Evolutionary conservation across 2,329 filamentous ascomycete species (phyloP).

Genomic region (Xylariaceae sp.): DNA sequence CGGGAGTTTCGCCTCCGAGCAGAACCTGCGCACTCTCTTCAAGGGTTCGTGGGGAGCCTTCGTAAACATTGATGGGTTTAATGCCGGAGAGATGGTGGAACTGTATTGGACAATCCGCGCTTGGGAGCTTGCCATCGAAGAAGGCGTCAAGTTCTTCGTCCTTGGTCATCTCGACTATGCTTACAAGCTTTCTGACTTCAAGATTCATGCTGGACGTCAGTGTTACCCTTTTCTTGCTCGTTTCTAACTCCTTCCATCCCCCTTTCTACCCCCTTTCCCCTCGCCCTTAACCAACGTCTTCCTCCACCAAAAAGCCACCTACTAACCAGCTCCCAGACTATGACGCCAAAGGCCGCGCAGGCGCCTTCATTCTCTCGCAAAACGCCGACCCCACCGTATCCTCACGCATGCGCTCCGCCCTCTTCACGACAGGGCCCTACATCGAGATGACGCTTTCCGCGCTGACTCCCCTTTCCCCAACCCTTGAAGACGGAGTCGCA

Average conservation of each 20-base stretch:
- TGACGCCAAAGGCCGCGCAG: constrained; percentile 44
- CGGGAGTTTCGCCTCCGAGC: constrained; percentile 48
- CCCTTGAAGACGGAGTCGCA: constrained; percentile 33
- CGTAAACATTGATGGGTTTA: constrained; percentile 55
- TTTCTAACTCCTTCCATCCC: too few species aligned
- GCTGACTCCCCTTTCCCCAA: constrained; percentile 39
- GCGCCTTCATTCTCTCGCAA: constrained; percentile 44
- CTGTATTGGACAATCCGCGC: constrained; percentile 46
- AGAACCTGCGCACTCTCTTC: constrained; percentile 42
- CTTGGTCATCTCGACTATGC: constrained; percentile 50
- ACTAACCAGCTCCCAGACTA: constrained; percentile 27
- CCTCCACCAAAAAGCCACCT: too few species aligned
- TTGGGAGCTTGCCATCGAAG: constrained; percentile 42
- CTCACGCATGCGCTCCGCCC: constrained; percentile 47
- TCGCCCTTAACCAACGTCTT: too few species aligned
- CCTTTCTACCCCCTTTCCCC: too few species aligned
- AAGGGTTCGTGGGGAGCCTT: constrained; percentile 47
- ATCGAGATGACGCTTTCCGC: constrained; percentile 42
- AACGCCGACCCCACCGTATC: constrained; percentile 32
- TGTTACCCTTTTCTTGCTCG: too few species aligned
- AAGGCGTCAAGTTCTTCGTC: constrained; percentile 42
- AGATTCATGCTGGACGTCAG: constrained; percentile 43
- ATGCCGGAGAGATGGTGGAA: constrained; percentile 50
- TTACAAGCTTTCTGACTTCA: constrained; percentile 46
- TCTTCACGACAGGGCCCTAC: constrained; percentile 59